Conservation (phyloP, 345 rosid species). For the Rhodomyrtus tomentosa region DNA sequence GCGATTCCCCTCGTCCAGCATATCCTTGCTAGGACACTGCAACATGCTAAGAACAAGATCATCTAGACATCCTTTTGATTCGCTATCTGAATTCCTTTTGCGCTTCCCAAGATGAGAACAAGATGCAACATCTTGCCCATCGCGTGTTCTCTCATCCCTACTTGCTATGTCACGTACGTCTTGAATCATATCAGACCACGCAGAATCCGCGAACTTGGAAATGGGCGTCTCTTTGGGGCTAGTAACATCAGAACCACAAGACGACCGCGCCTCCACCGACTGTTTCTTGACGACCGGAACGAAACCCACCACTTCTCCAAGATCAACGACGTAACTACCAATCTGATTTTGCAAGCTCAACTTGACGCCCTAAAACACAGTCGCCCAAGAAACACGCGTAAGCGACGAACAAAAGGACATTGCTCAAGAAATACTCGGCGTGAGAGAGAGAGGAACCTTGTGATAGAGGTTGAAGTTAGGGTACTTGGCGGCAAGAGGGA, state of each 20-base stretch:
- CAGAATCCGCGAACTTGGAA: constrained; percentile 42
- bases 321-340: constrained; percentile 12
- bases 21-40: constrained; percentile 27
- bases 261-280: constrained; percentile 11
- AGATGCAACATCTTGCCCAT: not conserved
- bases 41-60: constrained; percentile 36
- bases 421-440: not conserved
- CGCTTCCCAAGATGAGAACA: constrained; percentile 21
- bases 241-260: constrained; percentile 22
- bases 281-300: constrained; percentile 64
- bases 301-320: constrained; percentile 55
- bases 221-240: constrained; percentile 3
- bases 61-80: constrained; percentile 18
- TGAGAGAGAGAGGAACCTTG: constrained; percentile 33
- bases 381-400: not conserved
- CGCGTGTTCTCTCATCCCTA: not conserved
- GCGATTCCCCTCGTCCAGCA: constrained; percentile 32
- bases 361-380: constrained; percentile 44
- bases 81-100: constrained; percentile 17
- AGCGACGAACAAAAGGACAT: not conserved
- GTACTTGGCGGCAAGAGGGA: constrained; percentile 54
- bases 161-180: constrained; percentile 20
- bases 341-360: constrained; percentile 33
- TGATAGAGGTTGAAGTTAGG: constrained; percentile 67
- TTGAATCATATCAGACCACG: constrained; percentile 46